phyloP scores from a whole-genome alignment of 164 flowering plant species.

The Houttuynia cordata region DNA sequence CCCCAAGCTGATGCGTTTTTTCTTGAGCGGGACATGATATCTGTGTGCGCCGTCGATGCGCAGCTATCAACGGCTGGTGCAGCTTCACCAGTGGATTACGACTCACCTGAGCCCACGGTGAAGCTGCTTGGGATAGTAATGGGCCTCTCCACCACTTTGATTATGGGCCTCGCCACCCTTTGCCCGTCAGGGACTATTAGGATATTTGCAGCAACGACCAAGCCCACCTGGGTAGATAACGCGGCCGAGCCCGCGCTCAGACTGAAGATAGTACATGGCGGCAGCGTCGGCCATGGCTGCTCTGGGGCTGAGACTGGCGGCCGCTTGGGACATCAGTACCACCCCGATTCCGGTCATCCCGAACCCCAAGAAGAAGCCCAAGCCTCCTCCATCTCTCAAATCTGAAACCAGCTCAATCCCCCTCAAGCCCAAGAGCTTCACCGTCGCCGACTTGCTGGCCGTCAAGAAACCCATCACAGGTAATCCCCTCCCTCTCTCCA shows the following conservation, averaged over 20 bases:
- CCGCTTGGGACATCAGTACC: constrained; percentile 1
- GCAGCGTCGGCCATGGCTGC: neutral
- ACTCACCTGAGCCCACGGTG: no score
- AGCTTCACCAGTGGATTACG: no score
- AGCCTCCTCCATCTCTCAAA: neutral
- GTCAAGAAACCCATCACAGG: neutral
- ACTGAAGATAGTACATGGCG: neutral
- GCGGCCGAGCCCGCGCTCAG: neutral
- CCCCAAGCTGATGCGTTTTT: no score
- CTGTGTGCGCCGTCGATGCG: no score
- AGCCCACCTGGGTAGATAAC: neutral
- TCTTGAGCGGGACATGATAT: no score
- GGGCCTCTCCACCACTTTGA: no score
- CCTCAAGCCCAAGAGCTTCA: neutral
- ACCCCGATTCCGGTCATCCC: constrained; percentile 2
- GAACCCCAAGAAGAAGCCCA: constrained; percentile 1
- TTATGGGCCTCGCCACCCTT: no score
- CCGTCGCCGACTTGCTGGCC: neutral
- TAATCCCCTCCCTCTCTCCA: neutral
- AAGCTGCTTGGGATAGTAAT: no score
- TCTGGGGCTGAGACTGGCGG: neutral
- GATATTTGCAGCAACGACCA: no score
- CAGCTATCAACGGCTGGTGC: no score
- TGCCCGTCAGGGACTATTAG: no score
- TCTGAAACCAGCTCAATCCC: neutral